These are phyloP conservation scores for Populus pruinosa DNA, from an alignment of 345 rosid species.

Conservation along the genomic window DNA sequence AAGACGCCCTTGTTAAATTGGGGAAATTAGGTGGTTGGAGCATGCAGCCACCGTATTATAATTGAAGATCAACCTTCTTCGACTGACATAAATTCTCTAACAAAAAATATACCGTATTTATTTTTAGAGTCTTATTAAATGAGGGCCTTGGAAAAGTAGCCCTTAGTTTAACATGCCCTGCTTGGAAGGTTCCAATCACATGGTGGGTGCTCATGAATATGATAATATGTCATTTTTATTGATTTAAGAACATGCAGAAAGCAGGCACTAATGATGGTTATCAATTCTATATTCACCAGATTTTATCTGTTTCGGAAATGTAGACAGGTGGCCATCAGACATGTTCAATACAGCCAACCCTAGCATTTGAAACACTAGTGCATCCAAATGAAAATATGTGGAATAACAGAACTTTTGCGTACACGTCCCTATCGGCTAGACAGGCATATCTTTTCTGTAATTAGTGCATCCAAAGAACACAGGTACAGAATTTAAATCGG, in stretches of 20 bases:
- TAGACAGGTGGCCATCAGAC: not conserved
- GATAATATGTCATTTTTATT: not conserved
- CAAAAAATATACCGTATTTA: no score
- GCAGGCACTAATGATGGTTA: not conserved
- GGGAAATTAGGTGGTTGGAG: no score
- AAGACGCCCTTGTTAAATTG: no score
- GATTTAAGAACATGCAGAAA: not conserved
- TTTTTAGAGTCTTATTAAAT: no score
- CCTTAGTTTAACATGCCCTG: no score
- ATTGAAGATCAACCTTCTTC: no score
- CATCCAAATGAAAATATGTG: slow-evolving; percentile 2
- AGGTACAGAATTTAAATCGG: not conserved
- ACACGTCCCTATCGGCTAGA: not conserved
- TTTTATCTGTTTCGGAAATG: not conserved
- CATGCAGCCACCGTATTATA: no score
- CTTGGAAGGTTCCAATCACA: not conserved
- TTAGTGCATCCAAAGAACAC: not conserved
- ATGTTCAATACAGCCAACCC: not conserved
- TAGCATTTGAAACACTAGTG: not conserved
- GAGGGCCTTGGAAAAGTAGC: no score
- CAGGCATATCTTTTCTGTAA: not conserved
- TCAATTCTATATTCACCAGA: not conserved
- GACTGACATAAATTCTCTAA: no score
- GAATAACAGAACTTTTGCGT: not conserved
- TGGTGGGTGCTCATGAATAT: no score